These are phyloP conservation scores for Pseudocercospora cruenta DNA, from an alignment of 2,329 filamentous ascomycete species.

Conservation along the genomic window DNA sequence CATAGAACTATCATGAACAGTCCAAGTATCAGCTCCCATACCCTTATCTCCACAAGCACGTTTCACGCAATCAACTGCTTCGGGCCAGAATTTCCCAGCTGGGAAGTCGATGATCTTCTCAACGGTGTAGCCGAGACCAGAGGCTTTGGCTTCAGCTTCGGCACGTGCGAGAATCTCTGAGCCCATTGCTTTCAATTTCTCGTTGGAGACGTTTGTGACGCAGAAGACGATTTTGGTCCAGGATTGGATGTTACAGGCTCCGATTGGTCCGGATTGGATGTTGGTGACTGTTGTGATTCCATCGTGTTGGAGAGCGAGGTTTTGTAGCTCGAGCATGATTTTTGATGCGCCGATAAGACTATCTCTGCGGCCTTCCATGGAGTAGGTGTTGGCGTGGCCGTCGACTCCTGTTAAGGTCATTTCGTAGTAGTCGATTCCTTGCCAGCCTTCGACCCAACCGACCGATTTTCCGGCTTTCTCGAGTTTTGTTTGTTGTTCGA, in stretches of 20 bases:
- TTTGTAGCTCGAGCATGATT: slow-evolving; percentile 33
- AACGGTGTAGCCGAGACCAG: neutral
- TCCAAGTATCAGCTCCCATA: slow-evolving; percentile 30
- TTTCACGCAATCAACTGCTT: slow-evolving; percentile 30
- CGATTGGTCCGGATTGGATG: slow-evolving; percentile 30
- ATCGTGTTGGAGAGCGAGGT: slow-evolving; percentile 23
- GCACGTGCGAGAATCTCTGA: slow-evolving; percentile 24
- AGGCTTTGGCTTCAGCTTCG: slow-evolving; percentile 7
- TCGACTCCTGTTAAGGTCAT: slow-evolving; percentile 20
- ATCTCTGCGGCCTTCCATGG: slow-evolving; percentile 35
- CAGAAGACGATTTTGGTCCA: slow-evolving; percentile 33
- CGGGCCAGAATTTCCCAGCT: slow-evolving; percentile 23
- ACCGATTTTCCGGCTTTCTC: slow-evolving; percentile 29
- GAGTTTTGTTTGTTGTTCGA: slow-evolving; percentile 30
- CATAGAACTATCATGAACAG: slow-evolving; percentile 38
- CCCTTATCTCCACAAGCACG: slow-evolving; percentile 34
- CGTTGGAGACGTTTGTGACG: slow-evolving; percentile 33
- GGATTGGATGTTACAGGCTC: slow-evolving; percentile 38
- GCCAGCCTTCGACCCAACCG: slow-evolving; percentile 32
- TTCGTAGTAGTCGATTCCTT: slow-evolving; percentile 33
- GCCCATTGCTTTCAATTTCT: slow-evolving; percentile 31
- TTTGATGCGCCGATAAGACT: slow-evolving; percentile 32
- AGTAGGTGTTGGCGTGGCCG: slow-evolving; percentile 40
- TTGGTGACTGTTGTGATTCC: slow-evolving; percentile 36
- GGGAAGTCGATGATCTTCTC: slow-evolving; percentile 17